phyloP scores from a whole-genome alignment of 228 moss, liverwort and hornwort species.

The Sphagnum magellanicum region DNA sequence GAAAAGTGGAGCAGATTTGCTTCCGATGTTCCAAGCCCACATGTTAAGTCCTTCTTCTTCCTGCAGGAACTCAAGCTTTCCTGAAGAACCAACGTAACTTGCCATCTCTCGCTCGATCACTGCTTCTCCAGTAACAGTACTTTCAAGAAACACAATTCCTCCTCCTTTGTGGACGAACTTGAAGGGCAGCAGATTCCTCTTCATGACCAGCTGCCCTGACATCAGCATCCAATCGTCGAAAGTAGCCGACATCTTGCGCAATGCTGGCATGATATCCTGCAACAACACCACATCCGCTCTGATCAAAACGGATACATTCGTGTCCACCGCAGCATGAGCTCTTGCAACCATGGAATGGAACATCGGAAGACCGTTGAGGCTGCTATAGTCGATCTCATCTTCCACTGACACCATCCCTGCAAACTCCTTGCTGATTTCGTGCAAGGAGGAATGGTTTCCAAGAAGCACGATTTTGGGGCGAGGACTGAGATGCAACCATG shows the following conservation, averaged over 20 bases:
- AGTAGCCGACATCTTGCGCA: slow-evolving; percentile 41
- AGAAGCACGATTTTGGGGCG: slow-evolving; percentile 46
- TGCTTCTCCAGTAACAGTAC: slow-evolving; percentile 27
- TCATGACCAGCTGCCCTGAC: slow-evolving; percentile 28
- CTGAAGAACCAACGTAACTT: slow-evolving; percentile 30
- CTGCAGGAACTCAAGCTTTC: slow-evolving; percentile 30
- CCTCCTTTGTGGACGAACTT: slow-evolving; percentile 53
- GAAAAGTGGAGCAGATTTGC: slow-evolving; percentile 18
- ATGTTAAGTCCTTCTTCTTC: slow-evolving; percentile 13
- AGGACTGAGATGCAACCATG: slow-evolving; percentile 57
- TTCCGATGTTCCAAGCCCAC: slow-evolving; percentile 55
- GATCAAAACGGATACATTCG: slow-evolving; percentile 40
- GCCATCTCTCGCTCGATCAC: slow-evolving; percentile 54
- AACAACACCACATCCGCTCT: slow-evolving; percentile 39
- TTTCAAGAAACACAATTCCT: slow-evolving; percentile 52
- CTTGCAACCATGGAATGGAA: slow-evolving; percentile 59
- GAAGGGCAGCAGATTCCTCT: slow-evolving; percentile 30
- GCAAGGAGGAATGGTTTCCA: slow-evolving; percentile 48
- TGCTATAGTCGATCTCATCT: slow-evolving; percentile 48
- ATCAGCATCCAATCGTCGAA: slow-evolving; percentile 57
- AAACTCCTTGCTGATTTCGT: slow-evolving; percentile 41
- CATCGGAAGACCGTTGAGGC: slow-evolving; percentile 43
- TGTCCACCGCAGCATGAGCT: slow-evolving; percentile 27
- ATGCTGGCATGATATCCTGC: slow-evolving; percentile 59
- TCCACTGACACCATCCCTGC: slow-evolving; percentile 49